Conservation (phyloP, 192 early-diverging fungal species). For the Diversispora epigaea region DNA sequence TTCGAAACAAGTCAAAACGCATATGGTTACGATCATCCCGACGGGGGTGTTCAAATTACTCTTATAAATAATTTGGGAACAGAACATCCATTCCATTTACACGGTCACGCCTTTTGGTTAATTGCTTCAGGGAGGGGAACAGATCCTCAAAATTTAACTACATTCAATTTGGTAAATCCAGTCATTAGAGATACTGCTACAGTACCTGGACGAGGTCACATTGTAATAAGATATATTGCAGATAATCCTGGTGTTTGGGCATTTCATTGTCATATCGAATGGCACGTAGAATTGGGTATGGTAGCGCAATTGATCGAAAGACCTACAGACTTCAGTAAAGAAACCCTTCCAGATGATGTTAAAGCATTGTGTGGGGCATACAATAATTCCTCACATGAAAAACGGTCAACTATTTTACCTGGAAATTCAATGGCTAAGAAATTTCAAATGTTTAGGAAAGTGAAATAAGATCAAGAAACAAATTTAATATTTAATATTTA, state of each 20-base stretch:
- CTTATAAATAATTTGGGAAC: conserved; percentile 29
- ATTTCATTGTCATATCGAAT: neutral
- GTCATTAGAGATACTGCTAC: conserved; percentile 73
- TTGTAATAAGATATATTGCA: conserved; percentile 21
- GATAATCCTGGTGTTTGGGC: conserved; percentile 39
- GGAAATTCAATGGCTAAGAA: too few species aligned
- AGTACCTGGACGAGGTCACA: conserved; percentile 65
- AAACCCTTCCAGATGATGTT: neutral
- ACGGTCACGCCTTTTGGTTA: conserved; percentile 50
- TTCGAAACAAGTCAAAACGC: conserved; percentile 62
- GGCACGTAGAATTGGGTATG: neutral
- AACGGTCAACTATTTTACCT: too few species aligned
- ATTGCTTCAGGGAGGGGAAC: conserved; percentile 38
- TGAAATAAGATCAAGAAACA: neutral
- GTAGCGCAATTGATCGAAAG: neutral
- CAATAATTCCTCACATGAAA: too few species aligned
- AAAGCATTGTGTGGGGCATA: neutral
- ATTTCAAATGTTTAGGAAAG: too few species aligned
- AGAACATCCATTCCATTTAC: conserved; percentile 35
- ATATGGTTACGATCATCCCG: conserved; percentile 32
- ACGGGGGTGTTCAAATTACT: conserved; percentile 32
- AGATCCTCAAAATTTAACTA: conserved; percentile 34
- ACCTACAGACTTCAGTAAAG: neutral
- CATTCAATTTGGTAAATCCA: conserved; percentile 56
- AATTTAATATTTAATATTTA: neutral